Percentiles rank a stretch among this genome's conserved stretches.
phyloP scores from a whole-genome alignment of 768 basidiomycete genomes.

The Daedaleopsis nitida region DNA sequence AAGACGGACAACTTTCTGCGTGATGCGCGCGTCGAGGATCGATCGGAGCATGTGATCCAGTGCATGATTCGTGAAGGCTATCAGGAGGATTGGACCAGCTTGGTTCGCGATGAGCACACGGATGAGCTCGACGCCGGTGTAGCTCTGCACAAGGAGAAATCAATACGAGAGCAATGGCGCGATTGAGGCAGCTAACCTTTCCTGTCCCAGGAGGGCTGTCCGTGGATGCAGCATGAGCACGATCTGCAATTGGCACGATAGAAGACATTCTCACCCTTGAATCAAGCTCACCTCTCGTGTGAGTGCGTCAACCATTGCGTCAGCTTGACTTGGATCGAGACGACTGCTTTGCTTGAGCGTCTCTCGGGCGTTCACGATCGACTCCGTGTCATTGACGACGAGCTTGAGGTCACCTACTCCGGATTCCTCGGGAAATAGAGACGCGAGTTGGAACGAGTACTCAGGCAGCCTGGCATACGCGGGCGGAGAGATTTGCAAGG shows the following conservation, averaged over 20 bases:
- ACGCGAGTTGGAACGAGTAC: slow-evolving; percentile 58
- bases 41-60: slow-evolving; percentile 71
- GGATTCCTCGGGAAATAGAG: slow-evolving; percentile 46
- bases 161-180: not conserved
- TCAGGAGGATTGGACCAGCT: slow-evolving; percentile 40
- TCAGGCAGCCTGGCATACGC: slow-evolving; percentile 53
- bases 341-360: slow-evolving; percentile 45
- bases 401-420: slow-evolving; percentile 45
- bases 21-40: slow-evolving; percentile 65
- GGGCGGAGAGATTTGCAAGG: slow-evolving; percentile 48
- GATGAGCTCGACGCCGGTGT: slow-evolving; percentile 67
- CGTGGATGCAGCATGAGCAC: not conserved
- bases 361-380: slow-evolving; percentile 44
- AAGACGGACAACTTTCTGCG: slow-evolving; percentile 62
- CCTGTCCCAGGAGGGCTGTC: slow-evolving; percentile 76
- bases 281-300: slow-evolving; percentile 64
- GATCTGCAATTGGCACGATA: not conserved
- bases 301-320: slow-evolving; percentile 64
- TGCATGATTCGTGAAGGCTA: slow-evolving; percentile 78
- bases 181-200: slow-evolving; percentile 46
- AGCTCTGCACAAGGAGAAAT: slow-evolving; percentile 44
- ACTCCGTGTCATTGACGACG: slow-evolving; percentile 37
- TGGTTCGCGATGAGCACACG: slow-evolving; percentile 59
- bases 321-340: slow-evolving; percentile 70
- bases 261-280: slow-evolving; percentile 55